phyloP scores from a whole-genome alignment of 1,284 basidiomycete genomes.

The Rhodotorula sp. region DNA sequence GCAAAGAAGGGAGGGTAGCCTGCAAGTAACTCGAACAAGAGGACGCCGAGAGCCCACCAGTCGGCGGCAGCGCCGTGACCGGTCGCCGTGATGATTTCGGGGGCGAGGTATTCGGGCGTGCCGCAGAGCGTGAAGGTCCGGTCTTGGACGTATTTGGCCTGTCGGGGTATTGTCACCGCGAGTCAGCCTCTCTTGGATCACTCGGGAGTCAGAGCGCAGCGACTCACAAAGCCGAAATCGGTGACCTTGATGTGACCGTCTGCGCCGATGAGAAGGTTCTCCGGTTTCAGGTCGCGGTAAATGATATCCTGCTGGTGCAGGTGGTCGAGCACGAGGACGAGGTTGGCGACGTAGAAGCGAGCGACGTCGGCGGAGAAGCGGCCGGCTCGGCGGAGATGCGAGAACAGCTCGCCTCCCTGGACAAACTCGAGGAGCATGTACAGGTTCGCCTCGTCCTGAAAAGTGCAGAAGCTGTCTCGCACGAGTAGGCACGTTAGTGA shows the following conservation, averaged over 20 bases:
- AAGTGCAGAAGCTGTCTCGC: slow-evolving; percentile 55
- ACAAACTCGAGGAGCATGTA: slow-evolving; percentile 95
- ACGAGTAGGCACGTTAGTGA: not conserved
- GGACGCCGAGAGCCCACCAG: slow-evolving; percentile 98
- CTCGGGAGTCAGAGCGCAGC: too few species aligned
- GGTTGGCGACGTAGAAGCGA: slow-evolving; percentile 94
- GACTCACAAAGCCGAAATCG: slow-evolving; percentile 58
- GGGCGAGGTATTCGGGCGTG: slow-evolving; percentile 83
- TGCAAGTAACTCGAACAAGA: slow-evolving; percentile 91
- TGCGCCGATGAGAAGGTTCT: slow-evolving; percentile 54
- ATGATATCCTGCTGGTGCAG: slow-evolving; percentile 75
- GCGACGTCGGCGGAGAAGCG: slow-evolving; percentile 92
- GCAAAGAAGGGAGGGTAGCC: slow-evolving; percentile 56
- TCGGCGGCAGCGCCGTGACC: slow-evolving; percentile 62
- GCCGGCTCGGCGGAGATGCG: slow-evolving; percentile 63
- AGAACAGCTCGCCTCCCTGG: slow-evolving; percentile 94
- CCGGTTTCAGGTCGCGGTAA: slow-evolving; percentile 58
- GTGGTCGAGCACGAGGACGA: slow-evolving; percentile 89
- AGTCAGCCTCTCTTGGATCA: too few species aligned
- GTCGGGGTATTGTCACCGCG: not conserved
- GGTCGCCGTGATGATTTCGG: slow-evolving; percentile 57
- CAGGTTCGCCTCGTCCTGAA: slow-evolving; percentile 73
- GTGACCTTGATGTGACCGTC: slow-evolving; percentile 49
- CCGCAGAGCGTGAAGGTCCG: slow-evolving; percentile 45
- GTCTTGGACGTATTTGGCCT: slow-evolving; percentile 38